Conservation (phyloP, 31 red algal genomes). For the Endocladia muricata region DNA sequence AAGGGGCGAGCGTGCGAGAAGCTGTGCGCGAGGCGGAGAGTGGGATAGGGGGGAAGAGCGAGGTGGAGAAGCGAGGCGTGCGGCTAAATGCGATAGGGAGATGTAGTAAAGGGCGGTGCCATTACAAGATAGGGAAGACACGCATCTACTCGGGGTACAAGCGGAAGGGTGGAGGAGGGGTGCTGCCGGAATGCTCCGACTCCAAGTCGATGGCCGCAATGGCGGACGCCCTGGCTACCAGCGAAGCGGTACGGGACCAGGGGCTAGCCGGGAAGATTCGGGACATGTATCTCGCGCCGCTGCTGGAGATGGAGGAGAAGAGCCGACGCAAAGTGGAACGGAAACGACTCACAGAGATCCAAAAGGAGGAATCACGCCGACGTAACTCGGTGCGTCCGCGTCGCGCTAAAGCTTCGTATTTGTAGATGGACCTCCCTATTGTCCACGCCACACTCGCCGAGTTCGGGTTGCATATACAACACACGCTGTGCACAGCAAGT, state of each 20-base stretch:
- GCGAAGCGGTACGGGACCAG: not conserved
- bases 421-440: not conserved
- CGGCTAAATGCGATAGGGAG: constrained; percentile 39
- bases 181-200: constrained; percentile 66
- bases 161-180: constrained; percentile 33
- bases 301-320: constrained; percentile 34
- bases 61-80: constrained; percentile 18
- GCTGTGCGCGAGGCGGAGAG: constrained; percentile 33
- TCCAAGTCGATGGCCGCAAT: constrained; percentile 16
- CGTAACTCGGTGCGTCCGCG: constrained; percentile 46
- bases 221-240: constrained; percentile 21
- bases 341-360: not conserved
- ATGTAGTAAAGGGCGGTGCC: constrained; percentile 42
- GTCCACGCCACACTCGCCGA: not conserved
- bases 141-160: constrained; percentile 69
- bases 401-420: constrained; percentile 40
- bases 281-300: constrained; percentile 18
- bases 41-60: constrained; percentile 5
- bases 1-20: constrained; percentile 17
- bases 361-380: constrained; percentile 40
- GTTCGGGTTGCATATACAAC: too few species aligned
- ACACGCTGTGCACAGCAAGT: not conserved
- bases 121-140: constrained; percentile 41
- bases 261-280: constrained; percentile 19
- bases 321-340: constrained; percentile 21